Base-by-base conservation (phyloP, 768 basidiomycete species). In the Boletales sp. region DNA sequence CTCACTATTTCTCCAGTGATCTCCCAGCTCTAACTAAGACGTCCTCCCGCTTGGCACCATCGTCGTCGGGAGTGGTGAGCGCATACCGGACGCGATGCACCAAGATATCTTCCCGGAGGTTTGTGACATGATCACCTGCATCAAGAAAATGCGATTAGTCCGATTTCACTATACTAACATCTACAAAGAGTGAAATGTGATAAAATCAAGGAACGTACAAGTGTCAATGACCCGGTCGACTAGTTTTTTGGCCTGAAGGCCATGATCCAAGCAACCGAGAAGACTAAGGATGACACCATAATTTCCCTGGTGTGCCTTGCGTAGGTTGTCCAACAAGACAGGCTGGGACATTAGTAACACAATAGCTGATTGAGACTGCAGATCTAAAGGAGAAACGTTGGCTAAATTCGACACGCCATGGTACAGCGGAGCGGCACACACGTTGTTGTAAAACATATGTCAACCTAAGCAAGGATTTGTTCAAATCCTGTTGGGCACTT, bases 211-310 rank as follows among this genome's bases (percentile, higher is more conserved):
- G 36, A 17, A 69, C 79, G 31, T 51, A 78, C 74, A 72, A 43
- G 83, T 77, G 64, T 99, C 94, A 48, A 98, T 86, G 50, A 96
- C 81, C 12, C 83, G 79, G 69, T 99, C 96, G 0, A 94, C 94
- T 2, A 98, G 76, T 48, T 74, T 82, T 74, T 99, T 99, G n/a
- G 85, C 80, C 57, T 81, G 80, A 32, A 84, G 68, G 0, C 96
- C 96, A 46, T 87, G 77, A 57, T 98, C 96, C 41, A 99, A 70
- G 58, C 87, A 93, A n/a, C 94, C 94, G 7, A 98, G 75, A 41
- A 99, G 76, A 61, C 91, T 92, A 30, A 98, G 79, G 36, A 99
- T 86, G 37, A 94, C 74, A 44, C 92, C 84, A 63, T 96, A 99
- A 57, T 88, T 93, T 39, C 96, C 96, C 75, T 86, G 81, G 56